Conservation (phyloP, 441 rosid species). For the Aleurites moluccanus region DNA sequence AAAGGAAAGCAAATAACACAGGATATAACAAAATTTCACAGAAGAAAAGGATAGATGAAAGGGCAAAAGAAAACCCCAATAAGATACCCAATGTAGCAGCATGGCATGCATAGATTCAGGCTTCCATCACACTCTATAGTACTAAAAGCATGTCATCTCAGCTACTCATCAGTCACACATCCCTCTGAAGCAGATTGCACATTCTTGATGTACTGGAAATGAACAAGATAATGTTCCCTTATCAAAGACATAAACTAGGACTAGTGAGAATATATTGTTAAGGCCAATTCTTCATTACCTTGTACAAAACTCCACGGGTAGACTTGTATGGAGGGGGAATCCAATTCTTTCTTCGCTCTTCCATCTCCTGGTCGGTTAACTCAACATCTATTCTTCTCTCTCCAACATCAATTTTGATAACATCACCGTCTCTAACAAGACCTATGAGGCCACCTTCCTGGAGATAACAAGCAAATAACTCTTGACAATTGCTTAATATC, state of each 20-base stretch:
- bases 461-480: slow-evolving; percentile 6
- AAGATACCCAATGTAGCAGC: neutral
- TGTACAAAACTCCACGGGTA: slow-evolving; percentile 65
- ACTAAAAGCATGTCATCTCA: neutral
- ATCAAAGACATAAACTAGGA: neutral
- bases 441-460: slow-evolving; percentile 99
- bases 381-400: slow-evolving; percentile 73
- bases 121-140: neutral
- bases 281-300: slow-evolving; percentile 45
- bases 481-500: neutral
- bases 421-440: slow-evolving; percentile 70
- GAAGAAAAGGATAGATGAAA: neutral
- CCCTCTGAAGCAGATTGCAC: slow-evolving; percentile 85
- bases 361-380: slow-evolving; percentile 59
- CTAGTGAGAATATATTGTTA: neutral
- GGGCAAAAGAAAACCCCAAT: neutral
- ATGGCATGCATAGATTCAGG: neutral
- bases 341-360: slow-evolving; percentile 71
- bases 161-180: slow-evolving; percentile 90
- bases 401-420: slow-evolving; percentile 65
- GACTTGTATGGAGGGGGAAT: slow-evolving; percentile 71
- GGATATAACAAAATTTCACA: neutral
- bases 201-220: slow-evolving; percentile 84
- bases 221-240: neutral
- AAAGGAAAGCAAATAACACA: neutral